Conservation (phyloP, 2,329 filamentous ascomycete genomes). For the Drechslerella dactyloides region DNA sequence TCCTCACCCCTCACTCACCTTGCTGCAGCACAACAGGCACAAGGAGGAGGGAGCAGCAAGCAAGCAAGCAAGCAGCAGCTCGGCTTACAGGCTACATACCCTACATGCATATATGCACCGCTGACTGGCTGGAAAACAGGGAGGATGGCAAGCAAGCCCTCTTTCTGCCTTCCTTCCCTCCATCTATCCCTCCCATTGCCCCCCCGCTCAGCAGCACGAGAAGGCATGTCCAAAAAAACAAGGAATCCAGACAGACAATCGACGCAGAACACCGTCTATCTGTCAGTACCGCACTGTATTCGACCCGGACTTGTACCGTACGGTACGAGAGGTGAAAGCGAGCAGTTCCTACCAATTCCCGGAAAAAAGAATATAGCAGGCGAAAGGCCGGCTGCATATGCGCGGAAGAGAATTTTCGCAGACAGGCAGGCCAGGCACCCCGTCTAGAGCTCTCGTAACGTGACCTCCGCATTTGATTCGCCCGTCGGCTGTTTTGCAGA, state of each 20-base stretch:
- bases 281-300: too few species aligned
- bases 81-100: slow-evolving; percentile 48
- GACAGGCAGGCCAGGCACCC: too few species aligned
- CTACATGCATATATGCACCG: slow-evolving; percentile 48
- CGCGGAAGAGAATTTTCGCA: slow-evolving; percentile 24
- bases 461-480: slow-evolving; percentile 48
- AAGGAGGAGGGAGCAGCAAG: slow-evolving; percentile 45
- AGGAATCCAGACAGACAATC: too few species aligned
- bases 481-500: slow-evolving; percentile 23
- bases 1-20: slow-evolving; percentile 31
- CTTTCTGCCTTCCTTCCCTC: slow-evolving; percentile 23
- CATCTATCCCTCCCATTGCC: slow-evolving; percentile 2
- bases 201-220: neutral
- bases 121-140: slow-evolving; percentile 50
- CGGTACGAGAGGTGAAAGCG: too few species aligned
- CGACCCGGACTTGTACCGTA: too few species aligned
- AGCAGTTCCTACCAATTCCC: slow-evolving; percentile 36
- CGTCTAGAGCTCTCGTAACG: slow-evolving; percentile 50
- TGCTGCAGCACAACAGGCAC: slow-evolving; percentile 23
- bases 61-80: slow-evolving; percentile 34
- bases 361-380: slow-evolving; percentile 48
- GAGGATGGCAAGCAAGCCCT: slow-evolving; percentile 33
- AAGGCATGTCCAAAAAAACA: slow-evolving; percentile 19
- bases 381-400: slow-evolving; percentile 31
- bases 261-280: too few species aligned